Evolutionary conservation across 345 rosid genomes (phyloP), one percentile per base, ranked within the genome.

Genomic region (Chamaenerion angustifolium): DNA sequence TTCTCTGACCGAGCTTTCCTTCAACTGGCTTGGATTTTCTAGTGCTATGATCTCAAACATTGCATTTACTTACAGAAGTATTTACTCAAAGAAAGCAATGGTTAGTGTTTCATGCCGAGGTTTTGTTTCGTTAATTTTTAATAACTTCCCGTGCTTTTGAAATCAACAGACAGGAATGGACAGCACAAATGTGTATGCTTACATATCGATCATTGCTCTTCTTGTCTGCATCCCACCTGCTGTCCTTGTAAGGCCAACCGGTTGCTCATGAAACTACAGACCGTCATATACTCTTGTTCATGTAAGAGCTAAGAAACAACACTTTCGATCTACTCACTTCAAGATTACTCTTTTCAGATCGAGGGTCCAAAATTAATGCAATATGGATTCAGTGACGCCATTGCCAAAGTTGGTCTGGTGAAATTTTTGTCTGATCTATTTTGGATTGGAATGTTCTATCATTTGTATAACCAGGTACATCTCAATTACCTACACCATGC

Each of bases 381-480:
- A 54, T 56, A 75, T 43, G 98, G 98, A 4, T 81, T 86, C 68
- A 66, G 5, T 44, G 93, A 81, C 55, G 95, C 87, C 6, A 76
- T 90, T 64, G 74, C 87, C 27, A 81, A 86, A 83, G 98, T 90
- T 10, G 98, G 98, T 10, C 25, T 66, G 51, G 75, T 79, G 43
- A 90, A 86, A 63, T 90, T 90, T 66, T 8, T 86, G 57, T 54
- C 96, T 15, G 94, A 90, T 74, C 98, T 90, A 53, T 86, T 90
- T 21, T 90, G 95, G 98, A 90, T 90, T 40, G 98, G 98, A 62
- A 81, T 90, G 95, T 90, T 90, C 64, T 86, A 86, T 71, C 95
- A 90, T 64, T 94, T 90, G 57, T 90, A 86, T 76, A 90, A 86
- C 64, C 98, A 90, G 98, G 98, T 81, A 53, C 12, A 14, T 4